Evolutionary conservation across 805 yeast species (phyloP).

Genomic region (Candida gorgasii): DNA sequence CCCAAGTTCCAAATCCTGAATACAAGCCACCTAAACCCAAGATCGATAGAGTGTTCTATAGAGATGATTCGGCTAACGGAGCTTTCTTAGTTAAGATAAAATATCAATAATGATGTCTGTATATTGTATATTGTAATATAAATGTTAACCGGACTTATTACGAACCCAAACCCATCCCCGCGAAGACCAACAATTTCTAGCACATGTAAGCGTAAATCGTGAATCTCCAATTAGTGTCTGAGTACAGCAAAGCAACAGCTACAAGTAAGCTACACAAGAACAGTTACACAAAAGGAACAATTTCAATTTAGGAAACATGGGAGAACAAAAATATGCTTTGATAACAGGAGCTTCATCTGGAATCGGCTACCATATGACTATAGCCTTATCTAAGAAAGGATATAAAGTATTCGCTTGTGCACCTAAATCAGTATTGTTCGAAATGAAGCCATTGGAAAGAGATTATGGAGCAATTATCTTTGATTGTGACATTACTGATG

Average conservation of each 20-base stretch:
- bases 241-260: neutral
- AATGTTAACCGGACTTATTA: neutral
- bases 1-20: conserved; percentile 38
- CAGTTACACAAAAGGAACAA: neutral
- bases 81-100: conserved; percentile 28
- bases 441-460: conserved; percentile 26
- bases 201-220: neutral
- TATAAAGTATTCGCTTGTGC: conserved; percentile 40
- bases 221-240: neutral
- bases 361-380: conserved; percentile 46
- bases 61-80: conserved; percentile 24
- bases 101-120: neutral
- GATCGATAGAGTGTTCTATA: conserved; percentile 25
- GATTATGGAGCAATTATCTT: conserved; percentile 28
- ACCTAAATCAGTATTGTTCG: conserved; percentile 21
- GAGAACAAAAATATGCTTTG: conserved; percentile 36
- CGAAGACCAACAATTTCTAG: neutral
- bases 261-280: neutral
- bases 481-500: conserved; percentile 37
- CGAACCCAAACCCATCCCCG: neutral
- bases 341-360: conserved; percentile 56
- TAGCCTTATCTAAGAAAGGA: conserved; percentile 43
- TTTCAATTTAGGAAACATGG: no score
- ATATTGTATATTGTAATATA: no score
- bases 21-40: conserved; percentile 32